Evolutionary conservation across 2,329 filamentous ascomycete species (phyloP), one percentile per base, ranked within the genome.

Genomic region (Tolypocladium sp.): DNA sequence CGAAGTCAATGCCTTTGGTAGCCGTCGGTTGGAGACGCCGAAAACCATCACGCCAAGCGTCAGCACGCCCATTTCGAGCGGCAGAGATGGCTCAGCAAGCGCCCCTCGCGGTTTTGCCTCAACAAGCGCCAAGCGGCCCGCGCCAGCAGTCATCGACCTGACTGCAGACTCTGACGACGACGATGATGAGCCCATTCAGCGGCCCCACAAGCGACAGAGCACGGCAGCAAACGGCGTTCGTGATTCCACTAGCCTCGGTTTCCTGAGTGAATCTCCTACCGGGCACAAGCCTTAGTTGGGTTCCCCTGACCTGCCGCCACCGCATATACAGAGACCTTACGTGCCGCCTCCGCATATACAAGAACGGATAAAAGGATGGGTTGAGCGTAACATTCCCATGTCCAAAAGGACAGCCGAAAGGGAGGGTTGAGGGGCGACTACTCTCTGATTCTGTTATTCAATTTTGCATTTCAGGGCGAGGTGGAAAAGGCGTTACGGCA

Each of bases 121-220:
- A 27, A 73, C 64, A 40, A 77, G 77, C 62, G 69, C 68, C 58
- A 84, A 85, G 68, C 77, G 82, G 27, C 74, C 77, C 1, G 73
- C 75, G 3, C 72, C 80, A 6, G 77, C 82, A 52, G 78, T 86
- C 2, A 85, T 86, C 61, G 84, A 86, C 64, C 70, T 87, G 62
- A 86, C 83, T 1, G 68, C 83, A 8, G 83, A 80, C 55, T 75
- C 77, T 57, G 80, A 84, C 52, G 82, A 83, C 59, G 46, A 51
- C 46, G 80, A 84, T 49, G 82, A 83, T 57, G 75, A 77, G 54
- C 73, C 76, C 4, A 67, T 74, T 3, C 73, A 74, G 38, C 78
- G 77, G 10, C 73, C 79, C 1, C 61, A 71, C 6, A 85, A 85
- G 70, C 75, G 81, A 55, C 77, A 79, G 61, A 72, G 66, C 44